A percentile compares a stretch with the other conserved stretches of the same genome.
Conservation (phyloP, 768 basidiomycete genomes). For the Boletus pseudo-olivaceus region DNA sequence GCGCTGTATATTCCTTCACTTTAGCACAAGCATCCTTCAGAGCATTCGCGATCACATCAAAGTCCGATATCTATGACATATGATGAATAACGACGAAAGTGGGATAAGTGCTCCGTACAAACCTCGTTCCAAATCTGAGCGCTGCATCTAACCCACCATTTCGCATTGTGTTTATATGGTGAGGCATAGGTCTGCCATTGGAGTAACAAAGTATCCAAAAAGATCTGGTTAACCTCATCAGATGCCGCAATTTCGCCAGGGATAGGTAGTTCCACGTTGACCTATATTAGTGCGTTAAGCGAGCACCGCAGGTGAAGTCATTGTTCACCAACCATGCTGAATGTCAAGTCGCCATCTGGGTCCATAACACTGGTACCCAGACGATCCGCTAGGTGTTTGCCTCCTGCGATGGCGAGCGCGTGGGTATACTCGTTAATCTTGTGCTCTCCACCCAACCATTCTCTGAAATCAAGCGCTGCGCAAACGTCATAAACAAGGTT, state of each 20-base stretch:
- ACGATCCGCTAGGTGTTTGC: conserved; percentile 51
- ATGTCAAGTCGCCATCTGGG: conserved; percentile 54
- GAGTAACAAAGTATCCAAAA: conserved; percentile 17
- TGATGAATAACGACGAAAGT: background rate
- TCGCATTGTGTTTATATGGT: conserved; percentile 25
- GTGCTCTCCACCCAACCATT: conserved; percentile 71
- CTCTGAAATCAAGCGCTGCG: conserved; percentile 68
- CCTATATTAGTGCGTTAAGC: conserved; percentile 18
- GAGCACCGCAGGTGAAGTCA: background rate
- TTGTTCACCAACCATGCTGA: conserved; percentile 56
- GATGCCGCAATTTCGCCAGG: conserved; percentile 23
- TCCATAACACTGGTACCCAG: conserved; percentile 66
- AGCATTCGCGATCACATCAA: conserved; percentile 27
- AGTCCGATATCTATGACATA: conserved; percentile 29
- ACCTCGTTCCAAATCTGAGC: conserved; percentile 34
- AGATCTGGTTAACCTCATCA: conserved; percentile 11
- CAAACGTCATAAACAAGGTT: conserved; percentile 2
- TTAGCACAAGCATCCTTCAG: conserved; percentile 23
- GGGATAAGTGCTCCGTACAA: background rate
- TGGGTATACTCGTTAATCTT: conserved; percentile 71
- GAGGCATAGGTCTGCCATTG: conserved; percentile 18
- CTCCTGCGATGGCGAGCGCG: conserved; percentile 63
- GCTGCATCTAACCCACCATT: conserved; percentile 33
- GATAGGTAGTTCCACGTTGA: conserved; percentile 41
- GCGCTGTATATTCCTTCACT: conserved; percentile 6